Percentiles rank a stretch among this genome's conserved stretches.
phyloP scores from a whole-genome alignment of 441 rosid species.

The Adansonia madagascariensis region DNA sequence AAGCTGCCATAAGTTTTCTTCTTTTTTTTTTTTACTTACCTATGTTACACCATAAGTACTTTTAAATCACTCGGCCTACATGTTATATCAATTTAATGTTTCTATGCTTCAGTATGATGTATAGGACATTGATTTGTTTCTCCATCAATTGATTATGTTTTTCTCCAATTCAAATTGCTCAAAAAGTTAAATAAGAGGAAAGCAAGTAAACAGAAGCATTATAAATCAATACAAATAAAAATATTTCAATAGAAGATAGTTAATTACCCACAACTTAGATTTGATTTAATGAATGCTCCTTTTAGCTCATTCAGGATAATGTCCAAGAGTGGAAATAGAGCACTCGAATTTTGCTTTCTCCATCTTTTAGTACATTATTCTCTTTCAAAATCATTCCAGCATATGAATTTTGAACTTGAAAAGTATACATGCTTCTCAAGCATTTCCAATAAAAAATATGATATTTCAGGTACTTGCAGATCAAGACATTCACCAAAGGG shows the following conservation, averaged over 20 bases:
- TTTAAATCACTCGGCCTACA: not conserved
- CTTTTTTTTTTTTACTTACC: not conserved
- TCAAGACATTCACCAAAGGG: not conserved
- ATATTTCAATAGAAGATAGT: not conserved
- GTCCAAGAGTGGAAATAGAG: not conserved
- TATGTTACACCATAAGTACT: not conserved
- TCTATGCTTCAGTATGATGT: not conserved
- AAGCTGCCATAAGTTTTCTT: not conserved
- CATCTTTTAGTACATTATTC: not conserved
- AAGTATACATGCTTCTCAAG: not conserved
- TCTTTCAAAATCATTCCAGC: not conserved
- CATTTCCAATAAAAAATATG: not conserved
- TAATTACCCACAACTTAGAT: not conserved
- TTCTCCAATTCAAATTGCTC: not conserved
- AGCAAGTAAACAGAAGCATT: not conserved
- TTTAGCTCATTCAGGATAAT: not conserved
- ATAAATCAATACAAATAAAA: not conserved
- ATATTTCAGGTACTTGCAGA: not conserved
- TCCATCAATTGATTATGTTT: not conserved
- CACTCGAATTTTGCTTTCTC: not conserved
- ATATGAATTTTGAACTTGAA: not conserved
- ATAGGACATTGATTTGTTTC: not conserved
- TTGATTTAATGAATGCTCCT: not conserved
- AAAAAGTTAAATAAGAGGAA: not conserved
- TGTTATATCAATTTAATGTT: not conserved